phyloP scores from a whole-genome alignment of 306 rosid species.

The Cajanus cajan region DNA sequence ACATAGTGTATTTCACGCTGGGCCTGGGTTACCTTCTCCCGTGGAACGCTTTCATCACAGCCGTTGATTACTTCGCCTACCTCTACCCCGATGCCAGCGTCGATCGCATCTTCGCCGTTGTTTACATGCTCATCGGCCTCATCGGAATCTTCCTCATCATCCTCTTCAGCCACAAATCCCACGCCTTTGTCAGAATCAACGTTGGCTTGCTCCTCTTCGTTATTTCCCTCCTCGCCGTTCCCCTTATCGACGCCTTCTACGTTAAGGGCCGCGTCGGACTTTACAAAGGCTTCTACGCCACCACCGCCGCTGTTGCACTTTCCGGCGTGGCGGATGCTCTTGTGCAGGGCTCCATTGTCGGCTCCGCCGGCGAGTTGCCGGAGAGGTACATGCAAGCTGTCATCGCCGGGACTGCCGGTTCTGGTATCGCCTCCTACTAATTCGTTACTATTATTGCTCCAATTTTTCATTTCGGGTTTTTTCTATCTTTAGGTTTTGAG shows the following conservation, averaged over 20 bases:
- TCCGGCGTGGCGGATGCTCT: slow-evolving; percentile 66
- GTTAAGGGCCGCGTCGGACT: slow-evolving; percentile 75
- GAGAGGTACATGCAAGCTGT: slow-evolving; percentile 84
- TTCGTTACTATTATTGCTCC: background rate
- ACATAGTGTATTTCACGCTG: slow-evolving; percentile 67
- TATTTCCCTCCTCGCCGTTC: slow-evolving; percentile 56
- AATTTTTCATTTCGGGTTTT: background rate
- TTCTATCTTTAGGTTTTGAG: background rate
- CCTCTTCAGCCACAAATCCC: slow-evolving; percentile 59
- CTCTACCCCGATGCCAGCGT: slow-evolving; percentile 81
- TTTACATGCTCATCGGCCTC: slow-evolving; percentile 57
- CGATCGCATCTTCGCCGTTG: slow-evolving; percentile 82
- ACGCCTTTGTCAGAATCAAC: slow-evolving; percentile 62
- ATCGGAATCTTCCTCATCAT: slow-evolving; percentile 53
- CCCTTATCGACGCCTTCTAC: slow-evolving; percentile 54
- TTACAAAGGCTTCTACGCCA: slow-evolving; percentile 61
- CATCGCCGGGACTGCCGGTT: slow-evolving; percentile 85
- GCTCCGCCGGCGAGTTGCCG: slow-evolving; percentile 85
- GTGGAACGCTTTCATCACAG: slow-evolving; percentile 94
- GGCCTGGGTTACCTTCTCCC: slow-evolving; percentile 88
- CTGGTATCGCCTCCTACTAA: slow-evolving; percentile 39
- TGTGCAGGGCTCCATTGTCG: slow-evolving; percentile 78
- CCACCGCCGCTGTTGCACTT: slow-evolving; percentile 53
- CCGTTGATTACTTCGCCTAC: slow-evolving; percentile 81
- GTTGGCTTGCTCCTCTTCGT: slow-evolving; percentile 61